Percentiles rank a stretch among this genome's conserved stretches.
These are phyloP conservation scores for Psilocybe cubensis DNA, from an alignment of 768 basidiomycete genomes.

Conservation along the genomic window DNA sequence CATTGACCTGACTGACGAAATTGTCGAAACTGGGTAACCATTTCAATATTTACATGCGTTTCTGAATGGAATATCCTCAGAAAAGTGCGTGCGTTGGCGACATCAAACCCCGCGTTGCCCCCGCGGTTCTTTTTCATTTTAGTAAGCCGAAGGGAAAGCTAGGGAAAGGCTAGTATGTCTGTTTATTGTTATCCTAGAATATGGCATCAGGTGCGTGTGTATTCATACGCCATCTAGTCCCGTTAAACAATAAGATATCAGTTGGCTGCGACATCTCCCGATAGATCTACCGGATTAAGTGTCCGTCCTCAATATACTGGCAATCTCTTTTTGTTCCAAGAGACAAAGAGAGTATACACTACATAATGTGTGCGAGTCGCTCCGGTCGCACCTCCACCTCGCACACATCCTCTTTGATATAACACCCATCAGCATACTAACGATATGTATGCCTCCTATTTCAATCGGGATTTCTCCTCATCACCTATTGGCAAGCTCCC, in stretches of 20 bases:
- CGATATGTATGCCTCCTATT: conserved; percentile 16
- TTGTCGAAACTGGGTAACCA: not conserved
- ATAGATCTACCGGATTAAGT: conserved; percentile 34
- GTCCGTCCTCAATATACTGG: conserved; percentile 29
- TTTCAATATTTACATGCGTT: not conserved
- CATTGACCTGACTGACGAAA: not conserved
- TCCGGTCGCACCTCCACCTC: conserved; percentile 11
- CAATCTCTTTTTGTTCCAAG: conserved; percentile 41
- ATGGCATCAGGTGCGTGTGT: conserved; percentile 30
- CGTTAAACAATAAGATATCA: conserved; percentile 37
- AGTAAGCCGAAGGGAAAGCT: conserved; percentile 9
- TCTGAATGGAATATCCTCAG: not conserved
- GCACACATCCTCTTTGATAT: conserved; percentile 18
- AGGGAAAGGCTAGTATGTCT: conserved; percentile 11
- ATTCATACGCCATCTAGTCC: conserved; percentile 22
- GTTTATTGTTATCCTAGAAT: conserved; percentile 27
- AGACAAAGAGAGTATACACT: conserved; percentile 32
- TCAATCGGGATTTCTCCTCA: conserved; percentile 16
- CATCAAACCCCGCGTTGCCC: not conserved
- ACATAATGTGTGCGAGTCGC: conserved; percentile 29
- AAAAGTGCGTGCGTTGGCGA: not conserved
- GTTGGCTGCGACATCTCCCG: conserved; percentile 27
- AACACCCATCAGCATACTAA: conserved; percentile 2
- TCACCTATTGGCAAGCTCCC: conserved; percentile 50
- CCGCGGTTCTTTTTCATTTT: conserved; percentile 10